Evolutionary conservation across 495 filamentous ascomycete species (phyloP).

Genomic region (Choiromyces venosus): DNA sequence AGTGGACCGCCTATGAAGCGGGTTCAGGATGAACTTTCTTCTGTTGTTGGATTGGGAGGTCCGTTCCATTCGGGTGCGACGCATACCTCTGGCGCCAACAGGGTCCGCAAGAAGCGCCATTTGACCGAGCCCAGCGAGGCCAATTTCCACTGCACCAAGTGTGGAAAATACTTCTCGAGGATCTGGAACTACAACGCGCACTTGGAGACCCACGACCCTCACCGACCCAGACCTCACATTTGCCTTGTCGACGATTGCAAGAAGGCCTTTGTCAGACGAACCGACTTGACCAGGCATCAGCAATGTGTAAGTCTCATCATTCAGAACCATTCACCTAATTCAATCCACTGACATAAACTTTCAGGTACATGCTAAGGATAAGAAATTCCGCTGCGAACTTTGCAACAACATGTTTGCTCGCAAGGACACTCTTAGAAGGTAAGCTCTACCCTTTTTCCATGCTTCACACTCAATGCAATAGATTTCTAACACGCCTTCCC

Average conservation of each 20-base stretch:
- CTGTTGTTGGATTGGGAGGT: slow-evolving; percentile 26
- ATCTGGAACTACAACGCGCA: slow-evolving; percentile 90
- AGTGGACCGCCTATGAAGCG: slow-evolving; percentile 15
- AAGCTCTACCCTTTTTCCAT: slow-evolving; percentile 31
- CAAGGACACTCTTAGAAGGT: slow-evolving; percentile 79
- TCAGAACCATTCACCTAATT: background rate
- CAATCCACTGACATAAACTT: slow-evolving; percentile 24
- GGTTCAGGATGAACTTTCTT: slow-evolving; percentile 29
- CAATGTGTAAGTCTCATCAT: slow-evolving; percentile 58
- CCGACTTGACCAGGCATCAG: slow-evolving; percentile 75
- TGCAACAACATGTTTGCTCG: slow-evolving; percentile 72
- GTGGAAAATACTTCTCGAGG: slow-evolving; percentile 74
- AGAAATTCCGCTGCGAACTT: slow-evolving; percentile 63
- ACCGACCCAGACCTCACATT: slow-evolving; percentile 60
- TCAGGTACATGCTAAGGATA: slow-evolving; percentile 66
- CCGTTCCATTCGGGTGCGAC: slow-evolving; percentile 19
- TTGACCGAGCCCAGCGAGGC: slow-evolving; percentile 68
- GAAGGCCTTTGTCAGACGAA: slow-evolving; percentile 74
- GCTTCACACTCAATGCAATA: background rate
- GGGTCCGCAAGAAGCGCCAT: slow-evolving; percentile 48
- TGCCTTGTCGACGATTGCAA: slow-evolving; percentile 62
- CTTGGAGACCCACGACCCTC: slow-evolving; percentile 81
- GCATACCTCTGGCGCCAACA: slow-evolving; percentile 7
- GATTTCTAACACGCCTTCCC: slow-evolving; percentile 29
- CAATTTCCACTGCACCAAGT: slow-evolving; percentile 68